These are phyloP conservation scores for Venturiaceae sp. DNA, from an alignment of 2,329 filamentous ascomycete genomes.

Conservation along the genomic window DNA sequence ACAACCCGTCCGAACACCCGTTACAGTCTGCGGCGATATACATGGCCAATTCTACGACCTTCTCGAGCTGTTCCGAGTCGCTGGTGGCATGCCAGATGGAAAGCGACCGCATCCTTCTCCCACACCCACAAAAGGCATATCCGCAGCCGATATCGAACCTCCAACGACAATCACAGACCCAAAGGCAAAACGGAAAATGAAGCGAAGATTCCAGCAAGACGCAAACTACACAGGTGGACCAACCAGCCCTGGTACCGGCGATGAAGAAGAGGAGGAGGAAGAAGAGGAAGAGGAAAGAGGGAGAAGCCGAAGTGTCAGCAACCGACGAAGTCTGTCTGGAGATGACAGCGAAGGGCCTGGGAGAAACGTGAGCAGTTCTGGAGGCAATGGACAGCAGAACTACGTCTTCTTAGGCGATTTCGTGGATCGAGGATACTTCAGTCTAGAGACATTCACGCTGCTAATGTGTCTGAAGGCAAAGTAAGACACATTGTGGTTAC, in stretches of 20 bases:
- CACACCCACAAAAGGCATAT: slow-evolving; percentile 42
- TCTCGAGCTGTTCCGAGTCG: slow-evolving; percentile 90
- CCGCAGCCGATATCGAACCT: slow-evolving; percentile 84
- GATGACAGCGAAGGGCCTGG: slow-evolving; percentile 32
- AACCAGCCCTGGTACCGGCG: slow-evolving; percentile 38
- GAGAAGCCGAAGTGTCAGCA: slow-evolving; percentile 29
- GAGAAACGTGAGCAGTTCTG: slow-evolving; percentile 21
- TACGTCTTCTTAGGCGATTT: slow-evolving; percentile 67
- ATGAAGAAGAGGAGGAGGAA: slow-evolving; percentile 37
- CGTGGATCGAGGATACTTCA: slow-evolving; percentile 66
- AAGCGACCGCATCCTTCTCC: slow-evolving; percentile 52
- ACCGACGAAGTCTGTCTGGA: slow-evolving; percentile 25
- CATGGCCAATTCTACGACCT: slow-evolving; percentile 99
- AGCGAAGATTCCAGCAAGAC: slow-evolving; percentile 41
- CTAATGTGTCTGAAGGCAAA: slow-evolving; percentile 65
- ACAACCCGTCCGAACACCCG: slow-evolving; percentile 91
- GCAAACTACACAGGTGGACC: slow-evolving; percentile 42
- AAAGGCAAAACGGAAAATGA: slow-evolving; percentile 78
- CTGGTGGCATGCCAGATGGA: slow-evolving; percentile 91
- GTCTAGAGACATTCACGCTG: slow-evolving; percentile 62
- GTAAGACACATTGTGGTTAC: slow-evolving; percentile 29
- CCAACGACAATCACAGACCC: slow-evolving; percentile 82
- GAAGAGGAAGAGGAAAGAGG: slow-evolving; percentile 40
- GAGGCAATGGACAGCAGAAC: slow-evolving; percentile 53
- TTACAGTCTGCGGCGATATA: slow-evolving; percentile 96